phyloP scores from a whole-genome alignment of 1,284 basidiomycete genomes.

The Cystobasidiaceae sp. region DNA sequence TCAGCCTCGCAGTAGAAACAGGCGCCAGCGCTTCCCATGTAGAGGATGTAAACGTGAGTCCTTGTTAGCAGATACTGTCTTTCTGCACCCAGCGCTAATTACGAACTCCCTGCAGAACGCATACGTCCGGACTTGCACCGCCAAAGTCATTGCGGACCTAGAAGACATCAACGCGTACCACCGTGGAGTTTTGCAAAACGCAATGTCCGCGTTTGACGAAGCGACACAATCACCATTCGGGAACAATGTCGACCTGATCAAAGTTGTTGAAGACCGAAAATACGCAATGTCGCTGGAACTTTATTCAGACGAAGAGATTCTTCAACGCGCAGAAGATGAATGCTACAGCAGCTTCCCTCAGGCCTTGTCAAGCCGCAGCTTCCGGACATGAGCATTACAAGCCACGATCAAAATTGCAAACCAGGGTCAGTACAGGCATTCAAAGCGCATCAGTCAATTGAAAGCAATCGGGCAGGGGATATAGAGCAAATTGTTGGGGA shows the following conservation, averaged over 20 bases:
- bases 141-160: neutral
- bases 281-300: neutral
- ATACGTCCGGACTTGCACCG: neutral
- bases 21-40: neutral
- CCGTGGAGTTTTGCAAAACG: constrained; percentile 2
- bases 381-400: neutral
- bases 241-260: neutral
- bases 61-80: too few relatives aligned
- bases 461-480: too few relatives aligned
- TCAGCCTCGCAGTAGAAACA: too few relatives aligned
- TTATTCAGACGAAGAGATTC: constrained; percentile 2
- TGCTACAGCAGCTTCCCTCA: neutral
- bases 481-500: too few relatives aligned
- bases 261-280: neutral
- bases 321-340: neutral
- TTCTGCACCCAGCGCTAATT: neutral
- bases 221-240: neutral
- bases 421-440: too few relatives aligned
- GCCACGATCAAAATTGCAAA: too few relatives aligned
- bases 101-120: neutral
- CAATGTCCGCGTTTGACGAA: neutral
- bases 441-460: too few relatives aligned
- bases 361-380: neutral
- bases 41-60: neutral
- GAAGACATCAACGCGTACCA: constrained; percentile 12